A percentile compares a stretch with the other conserved stretches of the same genome.
These are phyloP conservation scores for Sanghuangporus sanghuang DNA, from an alignment of 1,284 basidiomycete genomes.

Conservation along the genomic window DNA sequence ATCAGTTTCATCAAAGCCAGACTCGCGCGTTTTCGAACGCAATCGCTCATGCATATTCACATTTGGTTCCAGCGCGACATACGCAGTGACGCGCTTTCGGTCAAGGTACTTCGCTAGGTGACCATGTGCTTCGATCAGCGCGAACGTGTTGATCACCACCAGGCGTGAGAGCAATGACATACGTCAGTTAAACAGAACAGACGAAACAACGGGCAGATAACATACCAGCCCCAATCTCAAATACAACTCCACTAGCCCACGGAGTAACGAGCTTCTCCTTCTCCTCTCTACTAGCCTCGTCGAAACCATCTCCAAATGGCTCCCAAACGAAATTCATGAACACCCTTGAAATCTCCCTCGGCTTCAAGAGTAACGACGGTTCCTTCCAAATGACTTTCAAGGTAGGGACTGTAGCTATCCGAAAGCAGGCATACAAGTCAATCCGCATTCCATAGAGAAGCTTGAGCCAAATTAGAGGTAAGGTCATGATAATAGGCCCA, in stretches of 20 bases:
- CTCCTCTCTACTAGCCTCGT: constrained; percentile 35
- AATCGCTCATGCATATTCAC: constrained; percentile 53
- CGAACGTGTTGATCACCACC: background rate
- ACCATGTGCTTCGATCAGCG: constrained; percentile 45
- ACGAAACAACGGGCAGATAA: background rate
- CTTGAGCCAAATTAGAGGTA: background rate
- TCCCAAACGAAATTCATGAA: constrained; percentile 62
- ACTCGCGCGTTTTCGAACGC: constrained; percentile 38
- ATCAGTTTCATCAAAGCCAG: constrained; percentile 49
- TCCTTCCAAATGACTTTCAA: constrained; percentile 33
- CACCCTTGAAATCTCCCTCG: constrained; percentile 40
- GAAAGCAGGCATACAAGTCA: constrained; percentile 37
- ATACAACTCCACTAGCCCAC: constrained; percentile 53
- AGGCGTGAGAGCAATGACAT: background rate
- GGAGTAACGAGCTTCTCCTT: constrained; percentile 49
- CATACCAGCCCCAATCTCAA: constrained; percentile 68
- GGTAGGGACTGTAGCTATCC: constrained; percentile 44
- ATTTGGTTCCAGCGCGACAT: constrained; percentile 69
- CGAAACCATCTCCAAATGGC: constrained; percentile 42
- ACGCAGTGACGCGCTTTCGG: constrained; percentile 46
- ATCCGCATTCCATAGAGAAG: background rate
- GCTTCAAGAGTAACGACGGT: constrained; percentile 44
- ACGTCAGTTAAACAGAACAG: background rate
- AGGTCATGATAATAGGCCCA: background rate
- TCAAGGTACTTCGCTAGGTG: constrained; percentile 59